These are phyloP conservation scores for Ilyonectria sp. DNA, from an alignment of 2,329 filamentous ascomycete genomes.

Conservation along the genomic window DNA sequence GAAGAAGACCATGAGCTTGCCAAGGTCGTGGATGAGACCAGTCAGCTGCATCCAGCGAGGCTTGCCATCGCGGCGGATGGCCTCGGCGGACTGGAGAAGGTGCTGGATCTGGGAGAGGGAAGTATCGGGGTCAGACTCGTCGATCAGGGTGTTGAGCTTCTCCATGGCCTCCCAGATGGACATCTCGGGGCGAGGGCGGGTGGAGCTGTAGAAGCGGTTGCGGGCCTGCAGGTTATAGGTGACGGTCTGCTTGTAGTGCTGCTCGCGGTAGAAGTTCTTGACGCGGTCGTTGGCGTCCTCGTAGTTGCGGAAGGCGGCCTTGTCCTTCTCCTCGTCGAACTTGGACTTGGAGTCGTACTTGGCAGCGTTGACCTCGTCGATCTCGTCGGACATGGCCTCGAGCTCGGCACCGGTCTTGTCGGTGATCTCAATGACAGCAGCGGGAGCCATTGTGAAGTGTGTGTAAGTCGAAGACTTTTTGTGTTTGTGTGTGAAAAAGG, in stretches of 20 bases:
- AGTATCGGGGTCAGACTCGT: conserved; percentile 93
- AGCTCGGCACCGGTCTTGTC: conserved; percentile 52
- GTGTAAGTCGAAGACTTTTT: conserved; percentile 33
- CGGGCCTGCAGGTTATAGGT: conserved; percentile 89
- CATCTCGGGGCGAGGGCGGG: conserved; percentile 78
- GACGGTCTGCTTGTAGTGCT: conserved; percentile 80
- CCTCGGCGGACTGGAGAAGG: conserved; percentile 89
- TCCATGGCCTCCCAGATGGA: conserved; percentile 93
- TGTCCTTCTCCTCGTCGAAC: conserved; percentile 84
- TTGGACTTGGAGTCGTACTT: conserved; percentile 69
- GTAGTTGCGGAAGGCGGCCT: conserved; percentile 86
- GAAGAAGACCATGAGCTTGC: conserved; percentile 86
- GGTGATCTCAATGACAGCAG: conserved; percentile 44
- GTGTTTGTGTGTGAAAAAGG: conserved; percentile 4
- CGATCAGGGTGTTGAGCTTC: conserved; percentile 91
- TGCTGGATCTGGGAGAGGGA: conserved; percentile 91
- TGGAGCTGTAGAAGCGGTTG: conserved; percentile 69
- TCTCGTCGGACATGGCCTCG: conserved; percentile 64
- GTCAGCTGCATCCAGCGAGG: conserved; percentile 87
- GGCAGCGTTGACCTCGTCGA: conserved; percentile 68
- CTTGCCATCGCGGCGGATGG: conserved; percentile 88
- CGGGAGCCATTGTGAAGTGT: conserved; percentile 45
- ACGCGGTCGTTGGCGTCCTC: conserved; percentile 87
- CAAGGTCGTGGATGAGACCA: conserved; percentile 84
- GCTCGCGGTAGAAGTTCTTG: conserved; percentile 87